Percentiles rank a stretch among this genome's conserved stretches.
These are phyloP conservation scores for Alternaria triticina DNA, from an alignment of 2,329 filamentous ascomycete genomes.

Conservation along the genomic window DNA sequence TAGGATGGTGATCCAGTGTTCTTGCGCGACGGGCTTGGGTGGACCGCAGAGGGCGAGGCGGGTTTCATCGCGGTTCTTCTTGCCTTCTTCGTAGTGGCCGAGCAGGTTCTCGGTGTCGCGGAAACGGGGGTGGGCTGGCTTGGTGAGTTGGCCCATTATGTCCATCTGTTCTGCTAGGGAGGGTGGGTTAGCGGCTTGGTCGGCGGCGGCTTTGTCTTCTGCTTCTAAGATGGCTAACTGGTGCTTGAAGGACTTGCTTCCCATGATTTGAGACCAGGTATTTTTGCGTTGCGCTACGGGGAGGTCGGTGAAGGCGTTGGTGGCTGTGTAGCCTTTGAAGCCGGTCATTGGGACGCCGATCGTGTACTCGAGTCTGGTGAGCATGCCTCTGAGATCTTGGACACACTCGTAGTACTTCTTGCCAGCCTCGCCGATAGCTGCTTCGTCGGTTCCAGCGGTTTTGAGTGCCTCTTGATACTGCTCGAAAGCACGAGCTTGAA, in stretches of 20 bases:
- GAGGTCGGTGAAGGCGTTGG: conserved; percentile 2
- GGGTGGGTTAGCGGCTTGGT: neutral
- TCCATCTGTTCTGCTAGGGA: neutral
- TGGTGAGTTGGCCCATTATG: conserved; percentile 4
- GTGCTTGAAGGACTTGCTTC: conserved; percentile 12
- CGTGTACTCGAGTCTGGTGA: conserved; percentile 15
- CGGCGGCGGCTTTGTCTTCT: conserved; percentile 1
- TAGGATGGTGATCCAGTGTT: conserved; percentile 27
- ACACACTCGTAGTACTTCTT: conserved; percentile 25
- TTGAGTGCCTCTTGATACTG: neutral
- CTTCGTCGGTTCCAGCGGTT: neutral
- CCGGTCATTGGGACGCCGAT: conserved; percentile 22
- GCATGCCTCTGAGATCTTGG: conserved; percentile 9
- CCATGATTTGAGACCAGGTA: conserved; percentile 7
- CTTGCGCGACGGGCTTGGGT: conserved; percentile 6
- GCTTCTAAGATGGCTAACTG: conserved; percentile 5
- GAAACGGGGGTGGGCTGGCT: conserved; percentile 14
- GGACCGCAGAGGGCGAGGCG: conserved; percentile 15
- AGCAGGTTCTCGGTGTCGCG: conserved; percentile 16
- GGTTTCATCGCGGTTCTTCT: conserved; percentile 13
- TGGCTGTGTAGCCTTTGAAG: conserved; percentile 18
- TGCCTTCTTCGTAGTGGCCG: conserved; percentile 21
- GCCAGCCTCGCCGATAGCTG: conserved; percentile 7
- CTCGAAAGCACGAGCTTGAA: conserved; percentile 2
- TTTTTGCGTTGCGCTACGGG: neutral